These are phyloP conservation scores for Nasturtium officinale DNA, from an alignment of 345 rosid species.

Conservation along the genomic window DNA sequence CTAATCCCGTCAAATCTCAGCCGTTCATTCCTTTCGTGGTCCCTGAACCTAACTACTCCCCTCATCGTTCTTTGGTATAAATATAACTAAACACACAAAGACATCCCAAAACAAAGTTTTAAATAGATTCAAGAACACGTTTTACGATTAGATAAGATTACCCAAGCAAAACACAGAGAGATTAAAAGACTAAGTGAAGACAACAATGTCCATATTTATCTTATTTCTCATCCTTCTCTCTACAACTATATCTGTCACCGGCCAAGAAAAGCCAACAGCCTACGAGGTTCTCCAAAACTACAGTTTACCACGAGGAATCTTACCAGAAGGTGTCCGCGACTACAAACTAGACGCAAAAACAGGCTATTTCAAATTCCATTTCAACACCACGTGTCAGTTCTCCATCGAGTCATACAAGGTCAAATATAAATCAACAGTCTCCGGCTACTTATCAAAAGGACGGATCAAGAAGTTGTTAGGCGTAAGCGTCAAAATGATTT, in stretches of 20 bases:
- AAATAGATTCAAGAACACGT: slow-evolving; percentile 1
- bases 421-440: slow-evolving; percentile 54
- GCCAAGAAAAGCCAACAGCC: slow-evolving; percentile 30
- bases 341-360: slow-evolving; percentile 57
- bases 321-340: slow-evolving; percentile 58
- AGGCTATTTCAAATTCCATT: slow-evolving; percentile 51
- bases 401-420: slow-evolving; percentile 50
- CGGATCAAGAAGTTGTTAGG: slow-evolving; percentile 52
- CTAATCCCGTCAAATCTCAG: background rate
- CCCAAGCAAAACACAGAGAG: background rate
- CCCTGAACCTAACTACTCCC: background rate
- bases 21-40: slow-evolving; percentile 5
- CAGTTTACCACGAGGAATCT: slow-evolving; percentile 62
- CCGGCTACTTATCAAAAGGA: slow-evolving; percentile 50
- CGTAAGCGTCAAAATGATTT: slow-evolving; percentile 55
- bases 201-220: slow-evolving; percentile 11
- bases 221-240: slow-evolving; percentile 14
- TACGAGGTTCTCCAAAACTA: slow-evolving; percentile 55
- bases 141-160: background rate
- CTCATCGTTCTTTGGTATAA: slow-evolving; percentile 5
- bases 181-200: background rate
- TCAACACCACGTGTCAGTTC: slow-evolving; percentile 53
- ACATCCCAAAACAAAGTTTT: background rate
- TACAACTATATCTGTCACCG: background rate
- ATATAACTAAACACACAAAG: slow-evolving; percentile 7